These are phyloP conservation scores for Thelonectria rubi DNA, from an alignment of 2,329 filamentous ascomycete species.

Conservation along the genomic window DNA sequence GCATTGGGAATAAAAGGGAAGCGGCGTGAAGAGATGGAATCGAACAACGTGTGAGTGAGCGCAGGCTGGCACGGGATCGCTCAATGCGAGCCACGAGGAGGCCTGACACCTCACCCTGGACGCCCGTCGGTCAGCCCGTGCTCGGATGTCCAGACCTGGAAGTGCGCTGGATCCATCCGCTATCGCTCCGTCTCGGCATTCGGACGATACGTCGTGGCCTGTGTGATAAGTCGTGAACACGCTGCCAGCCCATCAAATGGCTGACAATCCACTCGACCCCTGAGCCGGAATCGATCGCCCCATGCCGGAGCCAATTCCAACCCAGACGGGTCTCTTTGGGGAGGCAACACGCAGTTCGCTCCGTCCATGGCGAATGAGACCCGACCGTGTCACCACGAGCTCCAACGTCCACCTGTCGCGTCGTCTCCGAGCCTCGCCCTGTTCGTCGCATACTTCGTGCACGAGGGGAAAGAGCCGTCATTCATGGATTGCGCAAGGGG, in stretches of 20 bases:
- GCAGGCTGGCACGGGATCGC: constrained; percentile 15
- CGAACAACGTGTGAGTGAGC: constrained; percentile 24
- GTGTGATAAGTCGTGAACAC: background rate
- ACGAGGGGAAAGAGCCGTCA: constrained; percentile 24
- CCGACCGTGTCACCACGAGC: constrained; percentile 37
- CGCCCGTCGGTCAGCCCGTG: constrained; percentile 10
- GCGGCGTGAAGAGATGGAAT: constrained; percentile 19
- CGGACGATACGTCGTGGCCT: background rate
- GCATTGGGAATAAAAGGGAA: constrained; percentile 14
- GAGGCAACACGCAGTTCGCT: constrained; percentile 21
- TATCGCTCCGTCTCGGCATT: constrained; percentile 24
- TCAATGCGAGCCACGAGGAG: constrained; percentile 9
- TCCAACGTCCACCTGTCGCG: constrained; percentile 17
- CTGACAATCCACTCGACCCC: constrained; percentile 23
- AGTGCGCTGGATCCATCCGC: constrained; percentile 19
- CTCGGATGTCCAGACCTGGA: constrained; percentile 15
- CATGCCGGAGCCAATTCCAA: constrained; percentile 17
- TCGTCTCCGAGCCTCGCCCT: constrained; percentile 6
- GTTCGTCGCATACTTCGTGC: constrained; percentile 11
- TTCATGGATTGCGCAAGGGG: constrained; percentile 27
- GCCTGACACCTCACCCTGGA: no score
- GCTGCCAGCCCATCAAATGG: constrained; percentile 10
- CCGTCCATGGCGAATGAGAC: constrained; percentile 37
- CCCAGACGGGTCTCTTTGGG: constrained; percentile 13
- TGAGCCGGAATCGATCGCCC: constrained; percentile 11